phyloP scores from a whole-genome alignment of 2,329 filamentous ascomycete species.

The Cladosporium sp. region DNA sequence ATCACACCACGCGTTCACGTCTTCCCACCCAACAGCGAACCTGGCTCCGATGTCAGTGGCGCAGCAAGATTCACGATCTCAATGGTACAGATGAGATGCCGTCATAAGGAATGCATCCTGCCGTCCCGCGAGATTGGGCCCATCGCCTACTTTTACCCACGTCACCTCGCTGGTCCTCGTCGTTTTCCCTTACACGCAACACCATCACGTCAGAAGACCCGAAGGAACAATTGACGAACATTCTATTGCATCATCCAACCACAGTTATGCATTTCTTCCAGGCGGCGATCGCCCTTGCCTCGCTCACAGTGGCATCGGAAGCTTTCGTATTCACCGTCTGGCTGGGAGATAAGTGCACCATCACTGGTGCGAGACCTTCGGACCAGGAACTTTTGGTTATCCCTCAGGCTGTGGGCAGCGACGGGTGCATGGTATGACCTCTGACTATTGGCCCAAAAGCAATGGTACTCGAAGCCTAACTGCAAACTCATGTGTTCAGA shows the following conservation, averaged over 20 bases:
- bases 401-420: background rate
- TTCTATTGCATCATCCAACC: background rate
- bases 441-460: background rate
- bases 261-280: background rate
- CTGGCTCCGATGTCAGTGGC: background rate
- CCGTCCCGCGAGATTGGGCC: constrained; percentile 4
- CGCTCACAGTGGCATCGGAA: background rate
- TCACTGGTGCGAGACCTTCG: background rate
- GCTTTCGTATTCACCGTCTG: constrained; percentile 8
- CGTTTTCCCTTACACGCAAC: background rate
- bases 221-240: background rate
- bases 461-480: background rate
- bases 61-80: background rate
- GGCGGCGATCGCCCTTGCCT: background rate
- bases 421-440: constrained; percentile 2
- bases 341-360: constrained; percentile 10
- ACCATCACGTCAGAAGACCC: background rate
- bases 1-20: too few species aligned
- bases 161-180: background rate
- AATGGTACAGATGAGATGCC: background rate
- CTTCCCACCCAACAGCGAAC: background rate
- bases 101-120: constrained; percentile 3
- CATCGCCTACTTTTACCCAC: constrained; percentile 9
- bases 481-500: background rate
- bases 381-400: constrained; percentile 2